Evolutionary conservation across 2,329 filamentous ascomycete genomes (phyloP).

Genomic region (Diaporthe eres): DNA sequence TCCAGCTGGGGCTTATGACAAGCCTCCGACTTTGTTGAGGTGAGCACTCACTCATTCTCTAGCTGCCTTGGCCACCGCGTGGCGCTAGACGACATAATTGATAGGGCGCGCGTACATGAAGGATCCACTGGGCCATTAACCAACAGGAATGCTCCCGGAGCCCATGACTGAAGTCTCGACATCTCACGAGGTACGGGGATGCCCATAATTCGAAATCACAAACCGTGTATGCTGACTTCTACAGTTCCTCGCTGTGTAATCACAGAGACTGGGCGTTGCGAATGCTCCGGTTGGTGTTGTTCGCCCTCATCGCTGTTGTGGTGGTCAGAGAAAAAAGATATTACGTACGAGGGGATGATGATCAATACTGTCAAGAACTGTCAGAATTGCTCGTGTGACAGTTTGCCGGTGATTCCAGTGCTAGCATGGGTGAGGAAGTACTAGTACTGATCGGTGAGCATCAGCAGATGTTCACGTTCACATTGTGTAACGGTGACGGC

Average conservation of each 20-base stretch:
- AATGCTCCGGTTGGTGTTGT: neutral
- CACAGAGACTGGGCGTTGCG: neutral
- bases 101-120: neutral
- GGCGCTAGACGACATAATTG: neutral
- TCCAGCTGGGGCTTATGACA: neutral
- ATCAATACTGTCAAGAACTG: neutral
- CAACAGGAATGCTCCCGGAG: neutral
- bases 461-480: neutral
- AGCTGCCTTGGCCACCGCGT: constrained; percentile 1
- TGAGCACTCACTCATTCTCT: neutral
- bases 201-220: neutral
- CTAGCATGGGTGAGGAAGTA: neutral
- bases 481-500: neutral
- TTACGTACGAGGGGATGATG: neutral
- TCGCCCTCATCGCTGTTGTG: neutral
- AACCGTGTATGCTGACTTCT: neutral
- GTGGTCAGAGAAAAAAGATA: constrained; percentile 1
- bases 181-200: neutral
- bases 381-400: neutral
- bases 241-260: neutral
- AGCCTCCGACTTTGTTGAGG: neutral
- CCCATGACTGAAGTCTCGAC: neutral
- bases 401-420: no score
- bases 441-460: constrained; percentile 13
- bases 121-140: neutral